Evolutionary conservation across 192 early-diverging fungal genomes (phyloP).

Genomic region (Rhizoclosmatium globosum): DNA sequence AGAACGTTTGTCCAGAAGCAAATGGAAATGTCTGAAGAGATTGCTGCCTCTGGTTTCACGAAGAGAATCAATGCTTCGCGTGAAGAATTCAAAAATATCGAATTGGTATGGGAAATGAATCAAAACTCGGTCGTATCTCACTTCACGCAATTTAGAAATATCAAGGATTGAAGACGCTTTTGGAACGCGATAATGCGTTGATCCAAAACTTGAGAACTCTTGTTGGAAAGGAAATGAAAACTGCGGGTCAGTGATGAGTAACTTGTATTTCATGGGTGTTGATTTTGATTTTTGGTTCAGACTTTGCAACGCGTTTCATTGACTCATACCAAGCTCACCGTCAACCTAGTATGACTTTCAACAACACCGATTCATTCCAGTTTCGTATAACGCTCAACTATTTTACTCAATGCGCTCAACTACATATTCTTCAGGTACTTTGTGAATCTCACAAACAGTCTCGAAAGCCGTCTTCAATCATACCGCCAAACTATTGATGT

Average conservation of each 20-base stretch:
- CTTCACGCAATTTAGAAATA: slow-evolving; percentile 36
- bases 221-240: slow-evolving; percentile 45
- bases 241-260: slow-evolving; percentile 30
- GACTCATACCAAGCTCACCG: slow-evolving; percentile 41
- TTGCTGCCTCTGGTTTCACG: slow-evolving; percentile 7
- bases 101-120: slow-evolving; percentile 9
- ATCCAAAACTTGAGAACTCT: slow-evolving; percentile 36
- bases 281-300: background rate
- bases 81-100: slow-evolving; percentile 25
- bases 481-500: slow-evolving; percentile 54
- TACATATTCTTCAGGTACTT: slow-evolving; percentile 40
- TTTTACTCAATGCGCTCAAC: background rate
- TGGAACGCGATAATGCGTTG: slow-evolving; percentile 46
- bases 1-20: slow-evolving; percentile 44
- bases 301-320: slow-evolving; percentile 44
- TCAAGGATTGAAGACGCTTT: slow-evolving; percentile 45
- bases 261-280: background rate
- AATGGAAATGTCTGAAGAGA: slow-evolving; percentile 38
- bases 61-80: slow-evolving; percentile 35
- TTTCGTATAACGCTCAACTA: background rate
- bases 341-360: slow-evolving; percentile 43
- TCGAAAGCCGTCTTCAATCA: slow-evolving; percentile 48
- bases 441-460: slow-evolving; percentile 39
- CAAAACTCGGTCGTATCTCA: background rate
- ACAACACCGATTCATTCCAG: slow-evolving; percentile 31